A percentile compares a stretch with the other conserved stretches of the same genome.
phyloP scores from a whole-genome alignment of 2,329 filamentous ascomycete genomes.

The Dothidotthia symphoricarpi region DNA sequence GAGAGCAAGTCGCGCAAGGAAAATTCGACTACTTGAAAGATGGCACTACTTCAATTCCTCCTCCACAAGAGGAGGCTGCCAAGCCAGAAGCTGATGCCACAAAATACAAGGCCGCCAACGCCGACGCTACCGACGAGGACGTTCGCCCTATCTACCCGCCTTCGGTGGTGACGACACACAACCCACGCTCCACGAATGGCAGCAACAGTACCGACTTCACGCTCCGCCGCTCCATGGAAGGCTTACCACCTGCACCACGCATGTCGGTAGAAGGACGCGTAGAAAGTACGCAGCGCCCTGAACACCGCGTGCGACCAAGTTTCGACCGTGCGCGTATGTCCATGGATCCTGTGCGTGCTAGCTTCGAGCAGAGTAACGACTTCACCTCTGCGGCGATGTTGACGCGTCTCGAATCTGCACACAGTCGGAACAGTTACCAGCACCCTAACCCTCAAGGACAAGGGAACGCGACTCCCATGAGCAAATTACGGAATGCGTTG shows the following conservation, averaged over 20 bases:
- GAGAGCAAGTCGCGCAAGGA: conserved; percentile 83
- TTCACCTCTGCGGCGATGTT: conserved; percentile 88
- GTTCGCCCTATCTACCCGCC: conserved; percentile 90
- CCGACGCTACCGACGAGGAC: conserved; percentile 71
- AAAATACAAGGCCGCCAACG: conserved; percentile 43
- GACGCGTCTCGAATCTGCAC: conserved; percentile 72
- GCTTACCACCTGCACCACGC: conserved; percentile 27
- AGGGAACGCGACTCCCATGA: conserved; percentile 6
- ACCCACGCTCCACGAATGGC: conserved; percentile 79
- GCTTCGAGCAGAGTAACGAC: conserved; percentile 84
- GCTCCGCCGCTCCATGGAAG: conserved; percentile 42
- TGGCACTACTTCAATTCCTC: conserved; percentile 51
- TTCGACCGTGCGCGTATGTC: conserved; percentile 83
- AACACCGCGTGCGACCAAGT: conserved; percentile 64
- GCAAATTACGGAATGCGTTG: conserved; percentile 25
- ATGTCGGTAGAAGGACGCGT: conserved; percentile 31
- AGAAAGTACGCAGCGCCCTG: conserved; percentile 8
- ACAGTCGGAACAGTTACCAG: conserved; percentile 32
- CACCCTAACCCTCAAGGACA: too few species aligned
- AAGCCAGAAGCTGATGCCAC: conserved; percentile 54
- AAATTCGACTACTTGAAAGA: conserved; percentile 73
- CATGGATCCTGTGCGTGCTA: conserved; percentile 79
- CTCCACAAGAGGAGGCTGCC: conserved; percentile 48
- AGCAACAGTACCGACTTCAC: conserved; percentile 95
- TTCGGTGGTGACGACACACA: conserved; percentile 68